Evolutionary conservation across 371 early-diverging fungal species (phyloP).

Genomic region (Saksenaea vasiformis): DNA sequence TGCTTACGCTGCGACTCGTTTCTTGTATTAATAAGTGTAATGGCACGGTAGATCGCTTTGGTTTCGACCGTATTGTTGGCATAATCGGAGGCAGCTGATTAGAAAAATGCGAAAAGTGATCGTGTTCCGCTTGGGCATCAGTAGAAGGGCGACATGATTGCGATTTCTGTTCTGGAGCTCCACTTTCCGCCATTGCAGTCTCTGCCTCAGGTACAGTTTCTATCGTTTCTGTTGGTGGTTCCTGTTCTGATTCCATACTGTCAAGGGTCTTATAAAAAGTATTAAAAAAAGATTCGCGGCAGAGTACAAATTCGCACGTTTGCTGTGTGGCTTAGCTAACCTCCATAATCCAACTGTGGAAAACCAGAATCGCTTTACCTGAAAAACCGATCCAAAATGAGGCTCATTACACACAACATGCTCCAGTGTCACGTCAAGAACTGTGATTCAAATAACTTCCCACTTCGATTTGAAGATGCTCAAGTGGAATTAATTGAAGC

Average conservation of each 20-base stretch:
- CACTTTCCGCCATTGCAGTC: neutral
- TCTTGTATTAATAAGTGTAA: slow-evolving; percentile 12
- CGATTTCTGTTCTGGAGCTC: neutral
- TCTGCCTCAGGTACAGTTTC: neutral
- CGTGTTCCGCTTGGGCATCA: neutral
- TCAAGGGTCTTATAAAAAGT: neutral
- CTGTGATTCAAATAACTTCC: slow-evolving; percentile 89
- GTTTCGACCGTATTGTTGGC: slow-evolving; percentile 4
- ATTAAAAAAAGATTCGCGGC: too few species aligned
- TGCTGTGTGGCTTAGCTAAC: neutral
- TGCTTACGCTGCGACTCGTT: slow-evolving; percentile 9
- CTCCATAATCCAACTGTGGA: neutral
- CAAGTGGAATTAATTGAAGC: slow-evolving; percentile 82
- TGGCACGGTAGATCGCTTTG: slow-evolving; percentile 14
- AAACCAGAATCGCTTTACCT: neutral
- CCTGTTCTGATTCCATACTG: neutral
- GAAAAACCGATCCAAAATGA: slow-evolving; percentile 50
- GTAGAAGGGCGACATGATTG: neutral
- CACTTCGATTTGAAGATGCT: slow-evolving; percentile 82
- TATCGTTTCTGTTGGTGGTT: neutral
- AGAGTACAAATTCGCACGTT: too few species aligned
- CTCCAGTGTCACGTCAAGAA: slow-evolving; percentile 96
- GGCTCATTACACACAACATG: slow-evolving; percentile 98
- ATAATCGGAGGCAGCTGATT: slow-evolving; percentile 6
- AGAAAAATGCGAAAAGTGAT: slow-evolving; percentile 8